Conservation (phyloP, 768 basidiomycete species). For the Dacryopinax primogenitus region DNA sequence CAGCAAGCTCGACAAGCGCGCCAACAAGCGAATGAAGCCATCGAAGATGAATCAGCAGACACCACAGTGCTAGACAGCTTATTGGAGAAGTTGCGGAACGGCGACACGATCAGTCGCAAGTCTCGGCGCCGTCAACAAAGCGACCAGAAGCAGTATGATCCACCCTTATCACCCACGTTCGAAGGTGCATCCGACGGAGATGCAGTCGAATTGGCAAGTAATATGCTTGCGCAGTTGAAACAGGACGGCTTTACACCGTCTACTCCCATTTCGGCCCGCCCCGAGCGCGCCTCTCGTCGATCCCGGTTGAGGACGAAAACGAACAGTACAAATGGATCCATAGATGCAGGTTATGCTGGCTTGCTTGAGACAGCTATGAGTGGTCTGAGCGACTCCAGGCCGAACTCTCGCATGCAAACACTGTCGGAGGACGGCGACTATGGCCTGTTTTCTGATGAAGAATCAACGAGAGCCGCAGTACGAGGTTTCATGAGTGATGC, state of each 20-base stretch:
- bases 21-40: conserved; percentile 26
- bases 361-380: not conserved
- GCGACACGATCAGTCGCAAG: conserved; percentile 38
- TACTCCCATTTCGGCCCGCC: not conserved
- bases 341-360: not conserved
- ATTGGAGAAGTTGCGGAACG: conserved; percentile 57
- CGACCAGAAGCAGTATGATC: conserved; percentile 10
- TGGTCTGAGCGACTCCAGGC: not conserved
- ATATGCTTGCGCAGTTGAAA: conserved; percentile 64
- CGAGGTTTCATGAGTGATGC: not conserved
- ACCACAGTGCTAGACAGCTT: conserved; percentile 50
- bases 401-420: not conserved
- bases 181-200: conserved; percentile 29
- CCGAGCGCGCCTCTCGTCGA: not conserved
- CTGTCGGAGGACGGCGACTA: not conserved
- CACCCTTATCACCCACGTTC: conserved; percentile 4
- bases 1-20: conserved; percentile 50
- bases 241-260: conserved; percentile 44
- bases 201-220: conserved; percentile 49
- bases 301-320: not conserved
- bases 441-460: not conserved
- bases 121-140: conserved; percentile 9
- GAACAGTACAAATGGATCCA: not conserved
- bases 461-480: not conserved
- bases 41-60: conserved; percentile 41